These are phyloP conservation scores for Ensete glaucum DNA, from an alignment of 176 grass and related monocot genomes.

Conservation along the genomic window DNA sequence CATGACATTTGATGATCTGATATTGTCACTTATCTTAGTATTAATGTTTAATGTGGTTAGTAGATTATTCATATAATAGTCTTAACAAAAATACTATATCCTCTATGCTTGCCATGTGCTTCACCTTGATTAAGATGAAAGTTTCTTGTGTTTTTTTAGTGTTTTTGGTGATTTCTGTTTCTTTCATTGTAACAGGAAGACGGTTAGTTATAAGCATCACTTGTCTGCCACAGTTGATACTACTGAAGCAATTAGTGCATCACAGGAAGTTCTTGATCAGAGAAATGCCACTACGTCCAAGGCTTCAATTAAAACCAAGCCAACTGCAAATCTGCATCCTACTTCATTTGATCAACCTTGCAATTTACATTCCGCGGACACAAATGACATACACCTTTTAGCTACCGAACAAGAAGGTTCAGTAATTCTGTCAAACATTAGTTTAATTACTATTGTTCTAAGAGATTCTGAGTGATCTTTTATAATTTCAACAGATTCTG, in stretches of 20 bases:
- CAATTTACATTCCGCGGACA: conserved; percentile 15
- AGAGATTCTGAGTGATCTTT: conserved; percentile 1
- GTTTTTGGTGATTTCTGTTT: neutral
- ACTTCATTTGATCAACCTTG: conserved; percentile 16
- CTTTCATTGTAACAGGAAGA: conserved; percentile 13
- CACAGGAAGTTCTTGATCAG: conserved; percentile 10
- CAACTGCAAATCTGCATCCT: conserved; percentile 12
- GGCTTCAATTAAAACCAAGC: neutral
- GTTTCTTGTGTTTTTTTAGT: neutral
- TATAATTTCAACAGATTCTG: conserved; percentile 29
- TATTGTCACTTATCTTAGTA: too few relatives aligned
- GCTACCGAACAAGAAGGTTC: conserved; percentile 35
- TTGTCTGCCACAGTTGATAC: neutral
- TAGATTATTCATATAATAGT: too few relatives aligned
- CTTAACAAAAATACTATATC: too few relatives aligned
- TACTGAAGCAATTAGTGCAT: neutral
- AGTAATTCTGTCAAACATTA: neutral
- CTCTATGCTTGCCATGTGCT: too few relatives aligned
- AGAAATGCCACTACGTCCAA: neutral
- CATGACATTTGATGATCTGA: too few relatives aligned
- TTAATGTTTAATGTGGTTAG: too few relatives aligned
- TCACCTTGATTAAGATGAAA: neutral
- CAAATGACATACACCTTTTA: conserved; percentile 23
- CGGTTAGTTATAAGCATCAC: neutral
- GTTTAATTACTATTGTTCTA: neutral